Evolutionary conservation across 2,329 filamentous ascomycete species (phyloP).

Genomic region (Coleophoma eucalyptorum): DNA sequence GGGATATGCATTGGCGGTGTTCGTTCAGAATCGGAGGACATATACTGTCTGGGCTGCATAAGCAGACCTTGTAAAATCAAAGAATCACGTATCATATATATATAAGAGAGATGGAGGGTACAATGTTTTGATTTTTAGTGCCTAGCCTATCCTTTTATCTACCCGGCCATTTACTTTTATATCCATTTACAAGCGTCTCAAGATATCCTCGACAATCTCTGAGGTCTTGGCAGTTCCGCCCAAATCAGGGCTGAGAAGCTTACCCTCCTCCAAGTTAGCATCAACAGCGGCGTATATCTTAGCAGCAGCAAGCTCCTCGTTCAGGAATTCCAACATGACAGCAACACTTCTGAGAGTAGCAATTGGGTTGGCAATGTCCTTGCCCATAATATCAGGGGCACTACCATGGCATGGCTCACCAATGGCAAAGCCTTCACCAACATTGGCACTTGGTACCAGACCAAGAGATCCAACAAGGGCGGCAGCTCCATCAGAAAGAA

Average conservation of each 20-base stretch:
- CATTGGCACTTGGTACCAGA: conserved; percentile 91
- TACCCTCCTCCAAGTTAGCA: conserved; percentile 79
- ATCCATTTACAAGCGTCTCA: conserved; percentile 66
- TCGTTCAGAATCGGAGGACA: not conserved
- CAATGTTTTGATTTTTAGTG: too few relatives aligned
- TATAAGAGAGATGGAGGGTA: too few relatives aligned
- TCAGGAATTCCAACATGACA: conserved; percentile 94
- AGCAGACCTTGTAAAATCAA: too few relatives aligned
- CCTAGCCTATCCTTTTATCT: too few relatives aligned
- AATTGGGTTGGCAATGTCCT: conserved; percentile 92
- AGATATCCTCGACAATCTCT: conserved; percentile 82
- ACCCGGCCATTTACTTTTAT: too few relatives aligned
- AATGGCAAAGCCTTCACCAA: conserved; percentile 90
- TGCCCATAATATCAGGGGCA: conserved; percentile 91
- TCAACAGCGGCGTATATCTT: conserved; percentile 91
- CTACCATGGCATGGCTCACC: conserved; percentile 97
- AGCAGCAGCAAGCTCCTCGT: conserved; percentile 80
- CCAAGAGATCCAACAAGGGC: conserved; percentile 90
- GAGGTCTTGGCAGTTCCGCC: conserved; percentile 83
- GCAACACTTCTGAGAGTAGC: conserved; percentile 88
- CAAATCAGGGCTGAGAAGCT: conserved; percentile 81
- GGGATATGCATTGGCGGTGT: conserved; percentile 15
- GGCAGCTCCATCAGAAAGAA: conserved; percentile 91
- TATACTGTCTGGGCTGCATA: too few relatives aligned
- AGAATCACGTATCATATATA: too few relatives aligned